Evolutionary conservation across 228 moss, liverwort and hornwort genomes (phyloP), one percentile per base, ranked within the genome.

Genomic region (Sphagnum fallax): DNA sequence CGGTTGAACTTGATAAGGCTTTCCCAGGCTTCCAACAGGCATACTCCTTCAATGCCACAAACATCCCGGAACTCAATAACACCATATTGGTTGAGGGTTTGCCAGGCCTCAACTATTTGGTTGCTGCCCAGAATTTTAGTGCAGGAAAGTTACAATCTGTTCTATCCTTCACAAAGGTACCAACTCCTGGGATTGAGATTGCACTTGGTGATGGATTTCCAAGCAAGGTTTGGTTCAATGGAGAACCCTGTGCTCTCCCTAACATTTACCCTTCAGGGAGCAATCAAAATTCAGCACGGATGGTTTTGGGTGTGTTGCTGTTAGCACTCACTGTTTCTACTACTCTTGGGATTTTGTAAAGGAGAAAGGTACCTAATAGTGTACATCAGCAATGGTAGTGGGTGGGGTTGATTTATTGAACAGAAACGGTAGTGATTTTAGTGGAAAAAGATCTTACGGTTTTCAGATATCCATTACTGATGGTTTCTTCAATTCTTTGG

Each of bases 111-210:
- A 76, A 86, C 16, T 86, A 80, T 50, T 62, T 86, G 32, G 80
- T 75, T 73, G 80, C 86, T 4, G 82, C 73, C 4, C 57, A 72
- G 75, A 86, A 86, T 6, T 8, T 88, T 8, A 73, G 85, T n/a
- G 89, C 93, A 2, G 97, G 97, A 11, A 98, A 98, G 78, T 57
- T 93, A n/a, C 97, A 98, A 66, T 98, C 97, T 0, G 75, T 93
- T 4, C 74, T 98, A 11, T 93, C 97, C 0, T 98, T 98, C 75
- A 88, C 87, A 32, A 98, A 98, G 76, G 68, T 72, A 4, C 69
- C 73, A 47, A 89, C 88, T 4, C 91, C 89, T 0, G 88, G 85
- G 7, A 87, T 98, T 5, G 0, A 64, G 5, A 83, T 93, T 5
- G 70, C 73, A 0, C 50, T 52, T 8, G 87, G 91, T 6, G 91